These are phyloP conservation scores for Venturia carpophila DNA, from an alignment of 2,329 filamentous ascomycete genomes.

Conservation along the genomic window DNA sequence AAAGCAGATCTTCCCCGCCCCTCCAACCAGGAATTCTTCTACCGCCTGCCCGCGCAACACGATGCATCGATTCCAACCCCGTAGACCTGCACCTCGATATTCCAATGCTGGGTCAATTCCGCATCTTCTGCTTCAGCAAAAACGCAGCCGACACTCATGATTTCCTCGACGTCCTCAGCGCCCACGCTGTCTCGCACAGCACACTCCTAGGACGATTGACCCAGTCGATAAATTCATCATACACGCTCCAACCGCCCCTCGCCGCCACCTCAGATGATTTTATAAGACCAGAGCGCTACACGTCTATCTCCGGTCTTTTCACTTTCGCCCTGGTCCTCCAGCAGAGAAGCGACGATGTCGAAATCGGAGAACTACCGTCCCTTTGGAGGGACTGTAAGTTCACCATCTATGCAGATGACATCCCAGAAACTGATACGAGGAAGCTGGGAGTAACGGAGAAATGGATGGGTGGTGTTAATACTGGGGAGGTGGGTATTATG, in stretches of 20 bases:
- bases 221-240: constrained; percentile 53
- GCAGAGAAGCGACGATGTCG: constrained; percentile 33
- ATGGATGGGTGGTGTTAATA: constrained; percentile 55
- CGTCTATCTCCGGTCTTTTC: constrained; percentile 57
- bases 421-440: constrained; percentile 49
- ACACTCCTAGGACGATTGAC: constrained; percentile 55
- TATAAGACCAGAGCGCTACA: constrained; percentile 60
- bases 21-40: constrained; percentile 42
- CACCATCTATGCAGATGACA: constrained; percentile 65
- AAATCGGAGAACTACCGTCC: constrained; percentile 56
- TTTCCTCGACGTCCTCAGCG: constrained; percentile 55
- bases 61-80: constrained; percentile 70
- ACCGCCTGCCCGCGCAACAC: constrained; percentile 61
- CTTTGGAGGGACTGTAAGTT: constrained; percentile 58
- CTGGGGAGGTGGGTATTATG: constrained; percentile 53
- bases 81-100: constrained; percentile 72
- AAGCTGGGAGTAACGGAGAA: constrained; percentile 41
- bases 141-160: constrained; percentile 56
- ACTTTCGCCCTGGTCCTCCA: constrained; percentile 49
- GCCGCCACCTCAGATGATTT: constrained; percentile 57
- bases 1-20: constrained; percentile 21
- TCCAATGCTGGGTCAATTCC: constrained; percentile 68
- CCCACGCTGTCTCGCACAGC: constrained; percentile 42
- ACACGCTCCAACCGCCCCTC: constrained; percentile 50
- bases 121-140: constrained; percentile 62